Conservation (phyloP, 2,329 filamentous ascomycete species). For the Microdochium bolleyi region DNA sequence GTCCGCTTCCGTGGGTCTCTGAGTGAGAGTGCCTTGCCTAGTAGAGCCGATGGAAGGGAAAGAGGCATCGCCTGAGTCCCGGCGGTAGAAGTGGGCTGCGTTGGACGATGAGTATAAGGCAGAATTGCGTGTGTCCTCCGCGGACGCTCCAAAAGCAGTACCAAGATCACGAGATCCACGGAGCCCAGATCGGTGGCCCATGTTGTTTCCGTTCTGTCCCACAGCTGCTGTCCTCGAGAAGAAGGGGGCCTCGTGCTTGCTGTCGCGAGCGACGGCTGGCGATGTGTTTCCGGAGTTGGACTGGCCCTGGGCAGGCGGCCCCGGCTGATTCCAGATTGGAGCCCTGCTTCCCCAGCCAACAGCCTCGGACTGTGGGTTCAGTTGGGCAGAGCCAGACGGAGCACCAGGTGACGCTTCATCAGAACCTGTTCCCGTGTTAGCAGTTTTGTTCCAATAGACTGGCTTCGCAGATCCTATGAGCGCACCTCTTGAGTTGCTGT, state of each 20-base stretch:
- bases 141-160: slow-evolving; percentile 25
- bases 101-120: slow-evolving; percentile 8
- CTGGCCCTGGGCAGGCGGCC: slow-evolving; percentile 30
- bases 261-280: slow-evolving; percentile 46
- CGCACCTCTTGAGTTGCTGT: slow-evolving; percentile 40
- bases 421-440: slow-evolving; percentile 21
- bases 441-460: not conserved
- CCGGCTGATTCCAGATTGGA: slow-evolving; percentile 50
- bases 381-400: slow-evolving; percentile 61
- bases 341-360: slow-evolving; percentile 50
- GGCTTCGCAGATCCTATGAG: slow-evolving; percentile 1
- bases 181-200: slow-evolving; percentile 23
- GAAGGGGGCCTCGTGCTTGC: slow-evolving; percentile 35
- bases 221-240: slow-evolving; percentile 38
- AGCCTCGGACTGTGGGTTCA: slow-evolving; percentile 61
- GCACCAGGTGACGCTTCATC: slow-evolving; percentile 35
- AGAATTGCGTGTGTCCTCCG: slow-evolving; percentile 10
- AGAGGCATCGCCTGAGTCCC: slow-evolving; percentile 16
- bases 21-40: slow-evolving; percentile 8
- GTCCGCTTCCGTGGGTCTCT: slow-evolving; percentile 12
- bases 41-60: slow-evolving; percentile 6
- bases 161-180: slow-evolving; percentile 36
- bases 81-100: slow-evolving; percentile 9
- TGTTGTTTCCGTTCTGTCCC: slow-evolving; percentile 25
- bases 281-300: slow-evolving; percentile 47